phyloP scores from a whole-genome alignment of 2,329 filamentous ascomycete species.

The Paecilomyces niveus region DNA sequence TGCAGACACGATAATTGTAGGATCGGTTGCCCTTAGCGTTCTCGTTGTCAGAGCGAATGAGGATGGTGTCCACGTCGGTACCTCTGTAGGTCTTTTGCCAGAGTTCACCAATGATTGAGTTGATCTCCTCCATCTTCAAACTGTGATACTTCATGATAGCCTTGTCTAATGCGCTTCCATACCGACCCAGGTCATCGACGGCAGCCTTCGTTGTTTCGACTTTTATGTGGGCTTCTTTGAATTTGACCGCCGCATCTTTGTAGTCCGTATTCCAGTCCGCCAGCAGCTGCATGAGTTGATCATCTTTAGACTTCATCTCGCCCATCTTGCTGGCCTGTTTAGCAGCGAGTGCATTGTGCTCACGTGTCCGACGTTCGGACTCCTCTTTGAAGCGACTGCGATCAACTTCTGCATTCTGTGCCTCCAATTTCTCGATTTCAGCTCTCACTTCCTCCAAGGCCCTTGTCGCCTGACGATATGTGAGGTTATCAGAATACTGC shows the following conservation, averaged over 20 bases:
- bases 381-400: conserved; percentile 67
- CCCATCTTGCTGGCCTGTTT: conserved; percentile 69
- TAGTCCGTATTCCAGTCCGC: conserved; percentile 81
- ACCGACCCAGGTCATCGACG: conserved; percentile 80
- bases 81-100: conserved; percentile 96
- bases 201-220: conserved; percentile 89
- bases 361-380: conserved; percentile 58
- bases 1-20: conserved; percentile 97
- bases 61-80: conserved; percentile 92
- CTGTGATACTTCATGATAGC: conserved; percentile 96
- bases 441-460: conserved; percentile 59
- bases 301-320: conserved; percentile 75
- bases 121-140: conserved; percentile 98
- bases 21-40: conserved; percentile 64
- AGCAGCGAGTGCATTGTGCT: conserved; percentile 62
- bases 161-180: conserved; percentile 77
- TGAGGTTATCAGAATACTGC: conserved; percentile 82
- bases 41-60: conserved; percentile 89
- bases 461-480: conserved; percentile 68
- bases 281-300: conserved; percentile 65
- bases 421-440: conserved; percentile 69
- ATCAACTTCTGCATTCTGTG: conserved; percentile 75
- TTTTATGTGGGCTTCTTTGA: conserved; percentile 80
- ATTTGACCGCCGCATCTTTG: conserved; percentile 70
- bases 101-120: conserved; percentile 88